A percentile compares a stretch with the other conserved stretches of the same genome.
Conservation (phyloP, 2,329 filamentous ascomycete species). For the Ophiostoma quercus region DNA sequence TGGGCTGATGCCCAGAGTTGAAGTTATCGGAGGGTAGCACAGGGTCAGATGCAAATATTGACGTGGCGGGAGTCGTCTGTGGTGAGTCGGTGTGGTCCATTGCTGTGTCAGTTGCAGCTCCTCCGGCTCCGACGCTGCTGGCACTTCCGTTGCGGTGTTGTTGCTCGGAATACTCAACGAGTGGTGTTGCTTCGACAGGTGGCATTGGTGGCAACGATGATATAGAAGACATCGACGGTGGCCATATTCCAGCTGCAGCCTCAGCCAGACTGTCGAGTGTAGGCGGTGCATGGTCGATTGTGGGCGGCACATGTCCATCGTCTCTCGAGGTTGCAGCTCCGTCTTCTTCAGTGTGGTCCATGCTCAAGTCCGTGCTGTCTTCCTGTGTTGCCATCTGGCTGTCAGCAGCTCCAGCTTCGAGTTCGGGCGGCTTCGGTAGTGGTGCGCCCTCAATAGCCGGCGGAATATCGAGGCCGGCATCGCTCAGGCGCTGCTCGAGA, state of each 20-base stretch:
- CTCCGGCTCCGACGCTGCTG: neutral
- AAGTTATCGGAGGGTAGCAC: neutral
- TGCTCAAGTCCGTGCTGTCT: neutral
- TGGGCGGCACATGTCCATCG: neutral
- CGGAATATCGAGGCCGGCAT: conserved; percentile 22
- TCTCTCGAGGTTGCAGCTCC: neutral
- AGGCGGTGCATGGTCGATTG: neutral
- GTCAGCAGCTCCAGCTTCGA: neutral
- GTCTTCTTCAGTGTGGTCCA: neutral
- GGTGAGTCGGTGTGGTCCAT: neutral
- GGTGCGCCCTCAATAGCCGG: neutral
- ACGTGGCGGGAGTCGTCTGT: neutral
- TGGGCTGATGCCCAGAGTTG: neutral
- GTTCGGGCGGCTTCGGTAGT: neutral
- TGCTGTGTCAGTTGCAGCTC: neutral
- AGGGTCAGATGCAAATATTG: neutral
- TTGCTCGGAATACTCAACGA: neutral
- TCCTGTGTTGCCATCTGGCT: neutral
- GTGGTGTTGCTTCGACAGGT: neutral
- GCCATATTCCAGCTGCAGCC: neutral
- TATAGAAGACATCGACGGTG: neutral
- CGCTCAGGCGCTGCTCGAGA: conserved; percentile 21
- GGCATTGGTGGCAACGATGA: neutral
- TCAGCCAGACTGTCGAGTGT: neutral
- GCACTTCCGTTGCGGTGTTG: neutral